Evolutionary conservation across 441 rosid genomes (phyloP).

Genomic region (Manihot esculenta): DNA sequence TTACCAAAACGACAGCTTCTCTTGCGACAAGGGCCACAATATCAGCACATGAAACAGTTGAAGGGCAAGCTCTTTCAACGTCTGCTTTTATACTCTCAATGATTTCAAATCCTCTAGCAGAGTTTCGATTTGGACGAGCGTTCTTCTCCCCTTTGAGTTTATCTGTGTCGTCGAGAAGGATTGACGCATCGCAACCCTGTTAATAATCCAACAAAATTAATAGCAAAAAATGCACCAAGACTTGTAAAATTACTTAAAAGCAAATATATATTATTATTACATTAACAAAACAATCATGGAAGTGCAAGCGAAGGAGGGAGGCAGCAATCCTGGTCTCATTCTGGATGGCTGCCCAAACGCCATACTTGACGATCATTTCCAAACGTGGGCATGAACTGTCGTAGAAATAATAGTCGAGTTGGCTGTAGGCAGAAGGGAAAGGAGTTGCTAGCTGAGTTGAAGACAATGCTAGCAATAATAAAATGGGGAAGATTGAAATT

Average conservation of each 20-base stretch:
- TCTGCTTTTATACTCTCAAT: conserved; percentile 50
- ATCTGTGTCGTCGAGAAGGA: conserved; percentile 51
- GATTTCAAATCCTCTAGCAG: conserved; percentile 53
- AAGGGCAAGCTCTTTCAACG: conserved; percentile 51
- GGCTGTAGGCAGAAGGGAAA: conserved; percentile 22
- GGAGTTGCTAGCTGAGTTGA: conserved; percentile 26
- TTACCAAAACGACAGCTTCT: conserved; percentile 51
- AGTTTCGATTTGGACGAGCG: conserved; percentile 43
- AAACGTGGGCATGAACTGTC: conserved; percentile 64
- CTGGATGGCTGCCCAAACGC: conserved; percentile 56
- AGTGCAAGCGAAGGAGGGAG: conserved; percentile 79
- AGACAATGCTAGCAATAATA: conserved; percentile 21
- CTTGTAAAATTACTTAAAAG: no score
- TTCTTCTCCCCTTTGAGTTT: conserved; percentile 50
- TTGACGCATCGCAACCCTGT: conserved; percentile 61
- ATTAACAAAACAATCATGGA: conserved; percentile 80
- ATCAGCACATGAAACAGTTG: conserved; percentile 62
- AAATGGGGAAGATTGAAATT: conserved; percentile 24
- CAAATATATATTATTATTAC: no score
- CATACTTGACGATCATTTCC: conserved; percentile 52
- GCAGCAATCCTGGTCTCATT: conserved; percentile 77
- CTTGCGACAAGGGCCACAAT: conserved; percentile 54
- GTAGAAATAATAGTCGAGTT: conserved; percentile 54
- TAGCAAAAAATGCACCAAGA: no score
- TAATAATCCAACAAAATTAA: no score